These are phyloP conservation scores for Backusella mclennaniae DNA, from an alignment of 192 early-diverging fungal genomes.

Conservation along the genomic window DNA sequence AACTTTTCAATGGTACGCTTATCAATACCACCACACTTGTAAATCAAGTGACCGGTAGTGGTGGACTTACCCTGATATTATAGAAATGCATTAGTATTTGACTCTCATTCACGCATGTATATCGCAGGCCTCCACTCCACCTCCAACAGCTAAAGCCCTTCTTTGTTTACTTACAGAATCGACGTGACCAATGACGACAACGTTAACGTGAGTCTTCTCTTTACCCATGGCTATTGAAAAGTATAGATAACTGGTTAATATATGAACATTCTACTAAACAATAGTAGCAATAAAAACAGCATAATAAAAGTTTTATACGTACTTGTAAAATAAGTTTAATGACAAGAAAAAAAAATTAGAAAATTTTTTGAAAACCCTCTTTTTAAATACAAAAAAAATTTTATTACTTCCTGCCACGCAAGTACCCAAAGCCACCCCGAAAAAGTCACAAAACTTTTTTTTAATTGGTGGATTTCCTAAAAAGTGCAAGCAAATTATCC, in stretches of 20 bases:
- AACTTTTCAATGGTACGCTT: conserved; percentile 99
- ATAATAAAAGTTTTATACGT: not conserved
- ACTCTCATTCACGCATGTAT: too few species aligned
- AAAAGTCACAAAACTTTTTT: not conserved
- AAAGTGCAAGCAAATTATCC: not conserved
- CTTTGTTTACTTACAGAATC: conserved; percentile 63
- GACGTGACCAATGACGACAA: conserved; percentile 99
- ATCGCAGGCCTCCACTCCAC: too few species aligned
- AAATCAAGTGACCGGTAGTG: conserved; percentile 99
- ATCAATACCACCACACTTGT: conserved; percentile 99
- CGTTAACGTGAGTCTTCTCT: conserved; percentile 91
- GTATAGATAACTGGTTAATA: not conserved
- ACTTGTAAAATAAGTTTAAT: conserved; percentile 9
- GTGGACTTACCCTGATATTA: conserved; percentile 88
- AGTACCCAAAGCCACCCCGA: not conserved
- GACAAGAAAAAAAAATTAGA: not conserved
- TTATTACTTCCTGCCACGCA: not conserved
- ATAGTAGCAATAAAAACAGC: not conserved
- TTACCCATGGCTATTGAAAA: conserved; percentile 46
- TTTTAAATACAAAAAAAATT: not conserved
- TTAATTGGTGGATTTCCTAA: not conserved
- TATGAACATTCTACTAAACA: not conserved
- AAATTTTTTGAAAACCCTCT: not conserved
- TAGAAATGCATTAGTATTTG: not conserved
- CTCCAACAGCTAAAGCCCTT: not conserved